A percentile compares a stretch with the other conserved stretches of the same genome.
Conservation (phyloP, 2,329 filamentous ascomycete species). For the Bipolaris oryzae region DNA sequence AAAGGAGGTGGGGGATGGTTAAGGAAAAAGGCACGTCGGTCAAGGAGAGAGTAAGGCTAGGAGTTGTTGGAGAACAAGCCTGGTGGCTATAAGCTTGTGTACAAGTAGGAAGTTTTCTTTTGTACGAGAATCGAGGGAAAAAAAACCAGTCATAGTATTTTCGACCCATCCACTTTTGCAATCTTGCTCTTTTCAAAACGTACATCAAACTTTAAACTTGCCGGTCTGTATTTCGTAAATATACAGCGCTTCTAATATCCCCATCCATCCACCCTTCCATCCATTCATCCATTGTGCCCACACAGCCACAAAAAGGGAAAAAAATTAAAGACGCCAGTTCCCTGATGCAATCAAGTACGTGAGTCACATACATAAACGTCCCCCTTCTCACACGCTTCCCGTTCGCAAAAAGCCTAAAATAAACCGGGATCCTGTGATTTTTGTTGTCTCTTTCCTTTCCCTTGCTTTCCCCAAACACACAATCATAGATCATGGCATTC, state of each 20-base stretch:
- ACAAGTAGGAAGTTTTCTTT: neutral
- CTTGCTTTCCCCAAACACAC: neutral
- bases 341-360: constrained; percentile 3
- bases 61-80: neutral
- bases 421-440: constrained; percentile 7
- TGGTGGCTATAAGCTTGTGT: neutral
- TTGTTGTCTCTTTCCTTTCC: neutral
- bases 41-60: neutral
- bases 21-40: neutral
- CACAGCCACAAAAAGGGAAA: neutral
- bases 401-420: constrained; percentile 6
- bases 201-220: neutral
- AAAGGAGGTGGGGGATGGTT: neutral
- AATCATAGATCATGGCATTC: neutral
- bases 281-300: neutral
- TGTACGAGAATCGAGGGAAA: neutral
- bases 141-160: neutral
- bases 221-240: neutral
- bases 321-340: constrained; percentile 3
- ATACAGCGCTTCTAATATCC: neutral
- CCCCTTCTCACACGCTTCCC: constrained; percentile 4
- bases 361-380: neutral
- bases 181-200: neutral
- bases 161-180: neutral
- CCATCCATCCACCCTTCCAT: neutral